Evolutionary conservation across 148 eudicot species (phyloP).

Genomic region (Nepenthes gracilis): DNA sequence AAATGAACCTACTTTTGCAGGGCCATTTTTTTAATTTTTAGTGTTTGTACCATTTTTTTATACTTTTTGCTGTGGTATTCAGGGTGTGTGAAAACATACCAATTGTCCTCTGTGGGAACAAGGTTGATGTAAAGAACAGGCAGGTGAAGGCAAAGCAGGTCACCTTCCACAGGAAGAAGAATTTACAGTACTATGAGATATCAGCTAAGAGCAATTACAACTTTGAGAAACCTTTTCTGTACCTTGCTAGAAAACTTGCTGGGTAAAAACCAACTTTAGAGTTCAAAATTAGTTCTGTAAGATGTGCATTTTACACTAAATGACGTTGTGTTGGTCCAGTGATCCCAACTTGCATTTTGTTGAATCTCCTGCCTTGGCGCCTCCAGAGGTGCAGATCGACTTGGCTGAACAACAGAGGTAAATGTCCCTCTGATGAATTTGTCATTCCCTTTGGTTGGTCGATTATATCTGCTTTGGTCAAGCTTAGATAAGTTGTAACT

Average conservation of each 20-base stretch:
- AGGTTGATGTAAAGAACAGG: constrained; percentile 53
- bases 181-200: constrained; percentile 43
- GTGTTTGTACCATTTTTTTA: neutral
- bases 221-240: constrained; percentile 49
- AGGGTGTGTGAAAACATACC: constrained; percentile 61
- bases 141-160: constrained; percentile 55
- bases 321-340: neutral
- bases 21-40: neutral
- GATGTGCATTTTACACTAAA: neutral
- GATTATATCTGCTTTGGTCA: neutral
- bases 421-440: neutral
- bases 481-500: too few species aligned
- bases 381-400: constrained; percentile 1
- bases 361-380: neutral
- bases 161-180: constrained; percentile 48
- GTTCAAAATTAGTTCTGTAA: neutral
- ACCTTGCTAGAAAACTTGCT: constrained; percentile 43
- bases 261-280: constrained; percentile 9
- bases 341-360: neutral
- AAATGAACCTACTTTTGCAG: neutral
- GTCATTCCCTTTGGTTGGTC: neutral
- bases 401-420: neutral
- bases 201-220: constrained; percentile 52
- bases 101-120: constrained; percentile 50
- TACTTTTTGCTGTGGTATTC: constrained; percentile 2